Base-by-base conservation (phyloP, 2,329 filamentous ascomycete species). In the Pestalotiopsis sp. region DNA sequence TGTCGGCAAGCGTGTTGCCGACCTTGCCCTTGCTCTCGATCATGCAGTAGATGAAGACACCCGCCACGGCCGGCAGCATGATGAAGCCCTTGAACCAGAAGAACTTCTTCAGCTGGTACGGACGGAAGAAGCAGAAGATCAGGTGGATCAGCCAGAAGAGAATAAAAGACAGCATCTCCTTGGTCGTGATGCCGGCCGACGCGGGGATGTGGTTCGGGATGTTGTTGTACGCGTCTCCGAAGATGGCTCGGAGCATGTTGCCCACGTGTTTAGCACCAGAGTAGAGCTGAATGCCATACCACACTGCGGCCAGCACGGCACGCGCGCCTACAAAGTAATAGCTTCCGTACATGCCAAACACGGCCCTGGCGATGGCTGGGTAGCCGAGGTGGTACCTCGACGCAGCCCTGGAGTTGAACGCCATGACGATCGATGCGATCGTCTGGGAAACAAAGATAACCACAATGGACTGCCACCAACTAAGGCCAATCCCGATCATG, bases 1-100 rank as follows among this genome's bases (percentile, higher is more conserved):
- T 60, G 3, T 61, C 25, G 27, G 52, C 31, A 12, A 66, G 56
- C 14, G 57, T 45, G 23, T 61, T 38, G n/a, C 36, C 36, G 14
- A 59, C 56, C 36, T 66, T 66, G 31, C 64, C 64, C 13, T 39
- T 31, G 14, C 36, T 57, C 23, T 66, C 64, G 20, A 66, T 66
- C 64, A 66, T 66, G 27, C 64, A 66, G 64, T 66, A 66, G 14
- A 66, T 66, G 52, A 66, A 66, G 17, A 66, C 52, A 27, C 52
- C 65, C 12, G 57, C 57, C 4, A 81, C 76, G 4, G 79, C 77
- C 4, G 79, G 78, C 11, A 82, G 69, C 49, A 80, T 78, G 69
- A 83, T 77, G 45, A 80, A 74, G 5, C 76, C 78, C 70, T 84
- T 84, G 76, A 83, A 78, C 73, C 78, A 81, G 76, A 84, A 85